Evolutionary conservation across 495 filamentous ascomycete species (phyloP).

Genomic region (Annulohypoxylon bovei): DNA sequence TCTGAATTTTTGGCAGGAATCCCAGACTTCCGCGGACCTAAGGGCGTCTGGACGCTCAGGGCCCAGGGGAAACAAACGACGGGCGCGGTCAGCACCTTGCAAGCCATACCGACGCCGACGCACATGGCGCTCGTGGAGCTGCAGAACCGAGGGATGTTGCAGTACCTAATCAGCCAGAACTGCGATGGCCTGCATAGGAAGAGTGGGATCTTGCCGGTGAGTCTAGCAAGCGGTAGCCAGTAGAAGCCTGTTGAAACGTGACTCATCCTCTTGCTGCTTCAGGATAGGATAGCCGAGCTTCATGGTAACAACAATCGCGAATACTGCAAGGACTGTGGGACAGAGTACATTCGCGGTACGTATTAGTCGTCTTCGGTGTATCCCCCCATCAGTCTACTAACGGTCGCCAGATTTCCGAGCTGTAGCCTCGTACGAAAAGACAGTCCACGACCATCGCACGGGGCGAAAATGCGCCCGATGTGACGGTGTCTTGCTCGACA

Average conservation of each 20-base stretch:
- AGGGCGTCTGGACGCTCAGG: constrained; percentile 56
- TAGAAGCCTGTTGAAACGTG: not conserved
- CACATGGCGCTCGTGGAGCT: constrained; percentile 61
- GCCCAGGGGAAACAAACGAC: constrained; percentile 50
- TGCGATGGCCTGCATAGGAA: constrained; percentile 58
- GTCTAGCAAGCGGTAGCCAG: not conserved
- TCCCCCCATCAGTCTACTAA: not conserved
- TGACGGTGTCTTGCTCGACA: constrained; percentile 51
- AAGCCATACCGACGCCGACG: constrained; percentile 56
- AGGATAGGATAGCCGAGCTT: constrained; percentile 54
- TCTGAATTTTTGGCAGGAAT: constrained; percentile 46
- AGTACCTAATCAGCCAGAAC: constrained; percentile 59
- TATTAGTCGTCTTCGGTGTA: not conserved
- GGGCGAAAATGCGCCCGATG: constrained; percentile 54
- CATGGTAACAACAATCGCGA: constrained; percentile 61
- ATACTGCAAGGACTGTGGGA: constrained; percentile 55
- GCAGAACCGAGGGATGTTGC: constrained; percentile 53
- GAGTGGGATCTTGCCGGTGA: constrained; percentile 56
- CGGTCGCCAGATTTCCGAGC: constrained; percentile 52
- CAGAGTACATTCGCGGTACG: constrained; percentile 58
- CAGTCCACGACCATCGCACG: constrained; percentile 56
- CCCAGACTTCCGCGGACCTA: constrained; percentile 58
- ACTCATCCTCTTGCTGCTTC: constrained; percentile 1
- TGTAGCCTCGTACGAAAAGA: constrained; percentile 54
- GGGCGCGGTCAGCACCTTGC: constrained; percentile 47